Evolutionary conservation across 2,329 filamentous ascomycete genomes (phyloP).

Genomic region (Ophiobolus disseminans): DNA sequence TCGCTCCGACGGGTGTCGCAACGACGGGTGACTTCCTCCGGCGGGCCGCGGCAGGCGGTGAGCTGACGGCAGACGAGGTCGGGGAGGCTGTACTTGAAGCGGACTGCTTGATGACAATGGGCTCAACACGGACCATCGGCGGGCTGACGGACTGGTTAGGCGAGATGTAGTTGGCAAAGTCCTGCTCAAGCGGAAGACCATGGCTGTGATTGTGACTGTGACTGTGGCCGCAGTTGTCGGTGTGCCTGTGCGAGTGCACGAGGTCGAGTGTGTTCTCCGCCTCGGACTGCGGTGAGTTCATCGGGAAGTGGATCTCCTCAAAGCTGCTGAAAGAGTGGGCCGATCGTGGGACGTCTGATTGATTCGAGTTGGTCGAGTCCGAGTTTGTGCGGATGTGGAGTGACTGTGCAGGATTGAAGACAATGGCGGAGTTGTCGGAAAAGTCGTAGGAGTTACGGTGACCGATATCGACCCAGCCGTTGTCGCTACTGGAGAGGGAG

Average conservation of each 20-base stretch:
- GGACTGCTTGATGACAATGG: conserved; percentile 72
- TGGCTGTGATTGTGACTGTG: conserved; percentile 21
- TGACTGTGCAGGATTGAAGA: conserved; percentile 92
- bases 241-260: conserved; percentile 31
- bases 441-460: conserved; percentile 73
- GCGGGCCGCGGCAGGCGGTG: conserved; percentile 65
- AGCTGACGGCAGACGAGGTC: conserved; percentile 58
- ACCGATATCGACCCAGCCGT: conserved; percentile 80
- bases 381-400: conserved; percentile 86
- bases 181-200: conserved; percentile 34
- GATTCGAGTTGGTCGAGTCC: conserved; percentile 82
- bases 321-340: conserved; percentile 79
- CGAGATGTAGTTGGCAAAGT: conserved; percentile 50
- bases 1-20: conserved; percentile 64
- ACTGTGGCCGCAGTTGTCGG: conserved; percentile 37
- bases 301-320: conserved; percentile 73
- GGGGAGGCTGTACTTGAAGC: conserved; percentile 66
- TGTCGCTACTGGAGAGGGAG: conserved; percentile 84
- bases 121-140: conserved; percentile 69
- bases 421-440: conserved; percentile 65
- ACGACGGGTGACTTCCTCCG: conserved; percentile 76
- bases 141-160: conserved; percentile 67
- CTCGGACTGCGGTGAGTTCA: conserved; percentile 85
- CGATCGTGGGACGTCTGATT: conserved; percentile 66
- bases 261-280: conserved; percentile 41